These are phyloP conservation scores for Lactarius hengduanensis DNA, from an alignment of 768 basidiomycete species.

Conservation along the genomic window DNA sequence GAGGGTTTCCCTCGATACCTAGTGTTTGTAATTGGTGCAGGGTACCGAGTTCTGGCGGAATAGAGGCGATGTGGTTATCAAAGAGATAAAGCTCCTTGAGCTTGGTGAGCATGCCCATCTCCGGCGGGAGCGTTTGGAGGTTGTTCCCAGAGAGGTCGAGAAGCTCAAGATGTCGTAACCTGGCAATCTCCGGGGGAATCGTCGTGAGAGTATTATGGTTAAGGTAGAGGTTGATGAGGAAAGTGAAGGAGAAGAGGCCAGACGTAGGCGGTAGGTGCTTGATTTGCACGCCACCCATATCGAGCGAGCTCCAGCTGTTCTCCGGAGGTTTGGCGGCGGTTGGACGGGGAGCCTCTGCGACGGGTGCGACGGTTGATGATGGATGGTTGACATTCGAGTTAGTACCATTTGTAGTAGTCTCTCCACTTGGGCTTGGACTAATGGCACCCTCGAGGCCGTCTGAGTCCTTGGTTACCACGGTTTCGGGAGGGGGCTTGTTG, in stretches of 20 bases:
- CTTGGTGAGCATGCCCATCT: conserved; percentile 86
- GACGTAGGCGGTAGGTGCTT: conserved; percentile 82
- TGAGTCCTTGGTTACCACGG: conserved; percentile 34
- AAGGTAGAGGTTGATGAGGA: conserved; percentile 92
- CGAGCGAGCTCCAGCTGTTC: conserved; percentile 86
- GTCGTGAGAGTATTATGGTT: conserved; percentile 86
- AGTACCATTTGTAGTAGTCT: conserved; percentile 38
- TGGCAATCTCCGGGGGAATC: conserved; percentile 80
- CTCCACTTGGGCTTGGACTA: conserved; percentile 32
- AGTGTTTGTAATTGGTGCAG: conserved; percentile 90
- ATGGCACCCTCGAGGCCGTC: conserved; percentile 27
- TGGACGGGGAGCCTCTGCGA: conserved; percentile 63
- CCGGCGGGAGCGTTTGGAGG: conserved; percentile 72
- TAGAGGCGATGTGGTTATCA: conserved; percentile 86
- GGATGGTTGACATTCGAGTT: conserved; percentile 55
- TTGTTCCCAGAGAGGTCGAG: conserved; percentile 92
- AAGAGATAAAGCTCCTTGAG: conserved; percentile 93
- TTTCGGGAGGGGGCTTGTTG: conserved; percentile 54
- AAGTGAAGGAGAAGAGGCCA: conserved; percentile 82
- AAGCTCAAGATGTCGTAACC: conserved; percentile 79
- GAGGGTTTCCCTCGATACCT: conserved; percentile 96
- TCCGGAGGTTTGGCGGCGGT: conserved; percentile 63
- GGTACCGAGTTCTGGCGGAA: conserved; percentile 86
- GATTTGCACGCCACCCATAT: conserved; percentile 94
- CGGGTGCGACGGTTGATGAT: conserved; percentile 73